Base-by-base conservation (phyloP, 2,329 filamentous ascomycete species). In the Rhytidhysteron rufulum region DNA sequence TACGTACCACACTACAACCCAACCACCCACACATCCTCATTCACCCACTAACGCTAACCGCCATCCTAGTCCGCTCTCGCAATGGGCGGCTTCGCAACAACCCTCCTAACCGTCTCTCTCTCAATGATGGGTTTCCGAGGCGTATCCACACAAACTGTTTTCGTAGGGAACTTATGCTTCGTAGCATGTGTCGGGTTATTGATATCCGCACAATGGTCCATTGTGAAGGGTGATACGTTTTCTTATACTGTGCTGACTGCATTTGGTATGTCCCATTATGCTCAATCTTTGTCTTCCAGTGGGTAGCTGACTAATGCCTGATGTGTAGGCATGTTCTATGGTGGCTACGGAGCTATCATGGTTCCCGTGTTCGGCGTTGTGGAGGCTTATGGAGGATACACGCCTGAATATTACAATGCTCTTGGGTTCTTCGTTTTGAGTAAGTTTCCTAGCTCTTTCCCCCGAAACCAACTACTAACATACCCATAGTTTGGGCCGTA, bases 51-150 rank as follows among this genome's bases (percentile, higher is more conserved):
- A n/a, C n/a, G n/a, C n/a, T n/a, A n/a, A n/a, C n/a, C n/a, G n/a
- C n/a, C n/a, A n/a, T n/a, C n/a, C n/a, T n/a, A n/a, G n/a, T n/a
- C n/a, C n/a, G n/a, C n/a, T n/a, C n/a, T n/a, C n/a, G 71, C 71
- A 0, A 71, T 78, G 22, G 74, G 74, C 1, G 74, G 70, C 3
- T 79, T 79, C 45, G 69, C 72, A 0, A 78, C 74, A 2, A 79
- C 76, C 0, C 49, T 79, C 13, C 77, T 73, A 0, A 78, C 75
- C 0, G 57, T 79, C 1, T 77, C 74, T 0, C 57, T 78, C 1
- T 68, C 69, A n/a, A 53, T 79, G 35, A 78, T 79, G 74, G 75
- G 75, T 51, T 78, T 68, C 62, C 65, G 77, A 27, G 73, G 72
- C 7, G 67, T 79, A 0, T 70, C 67, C 0, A 71, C 65, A 2